Evolutionary conservation across 495 filamentous ascomycete species (phyloP), one percentile per base, ranked within the genome.

Genomic region (Alectoria sarmentosa): DNA sequence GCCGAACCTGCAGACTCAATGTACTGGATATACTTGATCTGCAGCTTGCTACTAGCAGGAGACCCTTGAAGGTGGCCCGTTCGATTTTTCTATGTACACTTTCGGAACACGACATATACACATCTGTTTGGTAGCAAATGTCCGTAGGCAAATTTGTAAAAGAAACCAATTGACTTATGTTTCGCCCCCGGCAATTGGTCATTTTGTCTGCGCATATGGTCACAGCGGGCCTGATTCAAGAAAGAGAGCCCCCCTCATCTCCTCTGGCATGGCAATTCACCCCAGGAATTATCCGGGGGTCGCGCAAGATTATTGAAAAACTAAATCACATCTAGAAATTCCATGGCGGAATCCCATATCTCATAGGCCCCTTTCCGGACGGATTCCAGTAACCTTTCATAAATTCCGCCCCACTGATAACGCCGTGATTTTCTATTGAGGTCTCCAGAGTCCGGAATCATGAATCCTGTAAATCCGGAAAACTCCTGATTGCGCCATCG

Each of bases 401-500:
- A 14, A 8, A 34, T 3, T 30, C 7, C 52, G 1, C 10, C 13
- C 52, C 28, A 13, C 8, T 2, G 34, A 55, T 3, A n/a, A 34
- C 1, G 52, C 28, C 30, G 19, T 34, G 17, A 55, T 34, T 19
- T 21, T 55, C 52, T 32, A 55, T 21, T 15, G 30, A 55, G 19
- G 28, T 34, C 15, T 34, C 49, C 49, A 54, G 28, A 54, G 26
- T 54, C 52, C 52, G 4, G 14, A 55, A 17, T 55, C 52, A n/a
- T 34, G 3, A 30, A 55, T 55, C 19, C 9, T 39, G 37, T 39
- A 4, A 28, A 60, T 52, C 41, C 32, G 9, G 17, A 4, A 59
- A 59, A 65, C 42, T 60, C 57, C 57, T 41, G 3, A n/a, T 60
- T 41, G 57, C 57, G 41, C 56, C 63, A 32, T 41, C 42, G 34